phyloP scores from a whole-genome alignment of 768 basidiomycete genomes.

The Mycena metata region DNA sequence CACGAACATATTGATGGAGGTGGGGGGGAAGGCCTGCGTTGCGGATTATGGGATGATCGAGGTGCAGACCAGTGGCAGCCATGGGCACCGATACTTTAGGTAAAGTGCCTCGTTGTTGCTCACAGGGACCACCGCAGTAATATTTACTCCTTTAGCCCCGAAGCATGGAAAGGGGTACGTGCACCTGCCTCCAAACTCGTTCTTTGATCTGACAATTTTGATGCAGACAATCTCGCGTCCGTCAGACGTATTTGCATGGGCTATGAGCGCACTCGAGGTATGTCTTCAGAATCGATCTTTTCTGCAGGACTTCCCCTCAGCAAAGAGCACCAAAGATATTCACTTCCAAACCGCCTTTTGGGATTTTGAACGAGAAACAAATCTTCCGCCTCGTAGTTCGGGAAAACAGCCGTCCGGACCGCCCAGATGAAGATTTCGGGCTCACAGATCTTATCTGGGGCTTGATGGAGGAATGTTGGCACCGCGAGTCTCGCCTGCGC shows the following conservation, averaged over 20 bases:
- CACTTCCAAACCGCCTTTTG: slow-evolving; percentile 43
- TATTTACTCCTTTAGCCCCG: slow-evolving; percentile 36
- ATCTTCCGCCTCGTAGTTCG: slow-evolving; percentile 45
- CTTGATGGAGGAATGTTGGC: slow-evolving; percentile 45
- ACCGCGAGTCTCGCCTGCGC: slow-evolving; percentile 41
- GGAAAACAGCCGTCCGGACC: slow-evolving; percentile 45
- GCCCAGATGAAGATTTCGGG: slow-evolving; percentile 41
- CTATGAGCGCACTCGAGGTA: slow-evolving; percentile 46
- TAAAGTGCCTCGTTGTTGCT: no score
- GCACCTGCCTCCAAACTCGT: neutral
- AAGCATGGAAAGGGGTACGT: slow-evolving; percentile 48
- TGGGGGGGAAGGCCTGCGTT: slow-evolving; percentile 36
- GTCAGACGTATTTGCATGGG: slow-evolving; percentile 48
- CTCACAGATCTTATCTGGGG: slow-evolving; percentile 43
- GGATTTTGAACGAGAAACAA: slow-evolving; percentile 42
- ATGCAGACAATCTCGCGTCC: slow-evolving; percentile 40
- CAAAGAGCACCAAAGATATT: slow-evolving; percentile 39
- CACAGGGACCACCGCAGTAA: no score
- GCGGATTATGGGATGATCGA: slow-evolving; percentile 44
- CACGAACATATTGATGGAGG: slow-evolving; percentile 41
- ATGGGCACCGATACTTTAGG: slow-evolving; percentile 41
- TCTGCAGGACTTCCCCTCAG: neutral
- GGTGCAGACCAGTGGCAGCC: slow-evolving; percentile 38
- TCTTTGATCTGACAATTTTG: slow-evolving; percentile 1
- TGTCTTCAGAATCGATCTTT: neutral